These are phyloP conservation scores for Colletotrichum sansevieriae DNA, from an alignment of 2,329 filamentous ascomycete species.

Conservation along the genomic window DNA sequence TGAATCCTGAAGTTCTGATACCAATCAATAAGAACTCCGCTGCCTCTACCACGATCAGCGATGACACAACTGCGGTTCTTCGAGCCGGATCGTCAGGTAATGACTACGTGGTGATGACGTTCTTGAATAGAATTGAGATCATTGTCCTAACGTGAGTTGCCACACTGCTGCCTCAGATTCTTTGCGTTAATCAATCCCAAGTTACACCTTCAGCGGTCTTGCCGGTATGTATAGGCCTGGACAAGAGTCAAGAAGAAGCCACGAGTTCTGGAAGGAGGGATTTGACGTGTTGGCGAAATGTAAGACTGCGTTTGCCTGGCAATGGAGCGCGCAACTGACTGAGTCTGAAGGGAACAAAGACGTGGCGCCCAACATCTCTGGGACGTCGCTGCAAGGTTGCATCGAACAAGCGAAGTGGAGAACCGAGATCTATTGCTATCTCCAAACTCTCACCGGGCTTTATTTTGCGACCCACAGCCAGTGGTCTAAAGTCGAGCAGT, in stretches of 20 bases:
- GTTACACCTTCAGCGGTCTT: constrained; percentile 68
- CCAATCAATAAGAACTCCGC: constrained; percentile 67
- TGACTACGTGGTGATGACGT: constrained; percentile 71
- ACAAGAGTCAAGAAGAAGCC: constrained; percentile 42
- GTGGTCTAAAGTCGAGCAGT: constrained; percentile 73
- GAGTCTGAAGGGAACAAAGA: constrained; percentile 42
- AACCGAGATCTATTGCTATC: constrained; percentile 73
- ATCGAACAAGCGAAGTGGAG: constrained; percentile 74
- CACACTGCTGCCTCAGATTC: not conserved
- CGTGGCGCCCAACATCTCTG: constrained; percentile 52
- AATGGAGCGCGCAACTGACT: constrained; percentile 2
- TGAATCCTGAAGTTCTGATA: constrained; percentile 64
- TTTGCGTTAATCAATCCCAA: constrained; percentile 47
- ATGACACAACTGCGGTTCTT: constrained; percentile 69
- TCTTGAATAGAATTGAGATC: constrained; percentile 71
- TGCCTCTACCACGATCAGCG: constrained; percentile 65
- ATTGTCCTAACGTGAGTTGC: constrained; percentile 66
- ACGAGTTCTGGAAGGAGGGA: constrained; percentile 58
- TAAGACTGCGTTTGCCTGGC: constrained; percentile 43
- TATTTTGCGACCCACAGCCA: constrained; percentile 78
- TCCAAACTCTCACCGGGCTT: constrained; percentile 79
- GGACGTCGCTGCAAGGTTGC: constrained; percentile 69
- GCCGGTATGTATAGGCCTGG: constrained; percentile 56
- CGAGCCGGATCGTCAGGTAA: constrained; percentile 59
- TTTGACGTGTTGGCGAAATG: constrained; percentile 63